These are phyloP conservation scores for Xylaria sp. DNA, from an alignment of 2,329 filamentous ascomycete genomes.

Conservation along the genomic window DNA sequence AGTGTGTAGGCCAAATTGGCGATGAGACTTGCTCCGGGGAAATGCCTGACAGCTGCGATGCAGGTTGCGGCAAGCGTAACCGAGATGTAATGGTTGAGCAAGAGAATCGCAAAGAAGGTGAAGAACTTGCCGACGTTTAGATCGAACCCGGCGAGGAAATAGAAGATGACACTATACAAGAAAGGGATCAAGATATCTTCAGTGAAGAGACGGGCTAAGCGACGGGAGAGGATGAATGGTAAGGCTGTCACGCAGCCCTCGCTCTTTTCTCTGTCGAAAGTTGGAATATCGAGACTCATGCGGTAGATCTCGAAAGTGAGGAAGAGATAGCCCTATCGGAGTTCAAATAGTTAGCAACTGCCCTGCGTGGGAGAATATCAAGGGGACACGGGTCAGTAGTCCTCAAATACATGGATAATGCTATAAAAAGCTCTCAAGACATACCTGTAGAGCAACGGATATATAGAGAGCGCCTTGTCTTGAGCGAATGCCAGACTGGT, in stretches of 20 bases:
- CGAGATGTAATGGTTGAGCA: conserved; percentile 75
- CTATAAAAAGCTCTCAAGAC: neutral
- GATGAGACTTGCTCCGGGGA: conserved; percentile 72
- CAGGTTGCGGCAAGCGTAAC: conserved; percentile 74
- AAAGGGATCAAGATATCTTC: conserved; percentile 77
- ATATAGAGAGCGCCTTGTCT: conserved; percentile 76
- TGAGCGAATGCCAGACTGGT: conserved; percentile 74
- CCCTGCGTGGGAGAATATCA: neutral
- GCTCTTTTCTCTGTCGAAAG: conserved; percentile 76
- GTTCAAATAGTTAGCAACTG: neutral
- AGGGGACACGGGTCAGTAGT: neutral
- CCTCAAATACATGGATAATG: neutral
- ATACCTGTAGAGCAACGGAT: conserved; percentile 66
- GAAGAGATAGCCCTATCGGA: conserved; percentile 67
- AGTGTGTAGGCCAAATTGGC: conserved; percentile 75
- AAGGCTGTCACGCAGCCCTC: conserved; percentile 74
- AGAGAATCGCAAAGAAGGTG: conserved; percentile 70
- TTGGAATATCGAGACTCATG: conserved; percentile 73
- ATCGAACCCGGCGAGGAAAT: conserved; percentile 80
- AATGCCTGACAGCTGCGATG: conserved; percentile 68
- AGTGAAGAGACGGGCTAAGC: conserved; percentile 69
- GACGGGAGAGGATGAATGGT: conserved; percentile 72
- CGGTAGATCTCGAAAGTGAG: conserved; percentile 78
- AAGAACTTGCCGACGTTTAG: conserved; percentile 69
- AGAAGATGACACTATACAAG: conserved; percentile 72